A percentile compares a stretch with the other conserved stretches of the same genome.
These are phyloP conservation scores for Orbilia quercus DNA, from an alignment of 2,329 filamentous ascomycete genomes.

Conservation along the genomic window DNA sequence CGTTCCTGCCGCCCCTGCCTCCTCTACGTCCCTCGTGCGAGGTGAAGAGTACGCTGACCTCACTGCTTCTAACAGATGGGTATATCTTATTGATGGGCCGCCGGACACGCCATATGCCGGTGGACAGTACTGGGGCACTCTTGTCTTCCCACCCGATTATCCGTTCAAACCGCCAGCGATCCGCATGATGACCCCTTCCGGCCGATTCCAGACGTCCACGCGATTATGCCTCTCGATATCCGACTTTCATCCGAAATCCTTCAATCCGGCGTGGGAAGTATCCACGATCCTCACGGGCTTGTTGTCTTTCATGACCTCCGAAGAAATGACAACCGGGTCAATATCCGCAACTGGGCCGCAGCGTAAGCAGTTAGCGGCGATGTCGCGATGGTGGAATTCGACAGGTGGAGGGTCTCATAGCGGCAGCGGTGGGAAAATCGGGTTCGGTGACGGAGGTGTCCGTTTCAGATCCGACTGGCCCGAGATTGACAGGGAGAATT, in stretches of 20 bases:
- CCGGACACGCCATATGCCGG: conserved; percentile 92
- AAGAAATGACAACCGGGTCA: conserved; percentile 97
- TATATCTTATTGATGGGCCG: conserved; percentile 94
- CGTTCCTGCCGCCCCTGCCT: conserved; percentile 60
- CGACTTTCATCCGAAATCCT: conserved; percentile 97
- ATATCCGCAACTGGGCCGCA: conserved; percentile 81
- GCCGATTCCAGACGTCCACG: conserved; percentile 92
- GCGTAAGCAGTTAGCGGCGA: conserved; percentile 78
- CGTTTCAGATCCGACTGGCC: conserved; percentile 93
- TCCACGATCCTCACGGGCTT: conserved; percentile 95
- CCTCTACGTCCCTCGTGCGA: not conserved
- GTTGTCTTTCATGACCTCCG: conserved; percentile 96
- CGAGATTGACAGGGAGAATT: conserved; percentile 88
- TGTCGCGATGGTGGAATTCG: conserved; percentile 94
- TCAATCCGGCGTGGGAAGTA: conserved; percentile 98
- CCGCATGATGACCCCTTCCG: conserved; percentile 97
- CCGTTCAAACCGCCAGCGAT: conserved; percentile 97
- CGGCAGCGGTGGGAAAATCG: conserved; percentile 71
- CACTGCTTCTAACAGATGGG: conserved; percentile 75
- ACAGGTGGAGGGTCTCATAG: conserved; percentile 84
- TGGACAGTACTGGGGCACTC: conserved; percentile 97
- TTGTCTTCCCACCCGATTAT: conserved; percentile 95
- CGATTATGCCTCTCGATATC: conserved; percentile 94
- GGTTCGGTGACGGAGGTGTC: conserved; percentile 83
- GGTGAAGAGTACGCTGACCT: not conserved